Evolutionary conservation across 345 rosid species (phyloP), one percentile per base, ranked within the genome.

Genomic region (Hibiscus mutabilis): DNA sequence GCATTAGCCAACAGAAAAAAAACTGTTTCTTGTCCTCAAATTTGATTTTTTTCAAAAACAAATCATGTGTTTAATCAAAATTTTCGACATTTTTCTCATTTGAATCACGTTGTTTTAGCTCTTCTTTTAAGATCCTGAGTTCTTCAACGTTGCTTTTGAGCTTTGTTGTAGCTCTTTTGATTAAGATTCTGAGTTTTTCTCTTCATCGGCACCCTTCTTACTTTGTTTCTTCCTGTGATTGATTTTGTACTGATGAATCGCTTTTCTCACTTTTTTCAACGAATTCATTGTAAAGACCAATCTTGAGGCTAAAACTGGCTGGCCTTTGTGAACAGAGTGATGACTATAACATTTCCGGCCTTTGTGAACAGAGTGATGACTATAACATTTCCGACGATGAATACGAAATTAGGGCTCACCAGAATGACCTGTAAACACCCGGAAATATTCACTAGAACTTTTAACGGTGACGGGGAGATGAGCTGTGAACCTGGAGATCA

Each of bases 351-450:
- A n/a, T n/a, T n/a, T n/a, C 96, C 87, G 0, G 98, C 89, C 60
- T 82, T 91, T 4, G 80, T 86, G 11, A 92, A 89, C 58, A 96
- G 89, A 55, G 81, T 85, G 79, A 89, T 78, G 66, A 92, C 83
- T 66, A 96, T 92, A 19, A 68, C 82, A 80, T 96, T 96, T 12
- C 96, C 99, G 0, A 92, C 22, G 15, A 96, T 68, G 78, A 96
- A 96, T 51, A 92, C 85, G 42, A 96, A 92, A 24, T 85, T 80
- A 3, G 96, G 92, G 71, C 95, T 91, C 6, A 68, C 80, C 3
- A 92, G 81, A 72, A 78, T 60, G 65, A 75, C 68, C 8, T n/a
- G n/a, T n/a, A n/a, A n/a, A n/a, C n/a, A n/a, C n/a, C n/a, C n/a
- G n/a, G n/a, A n/a, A n/a, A n/a, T n/a, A n/a, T n/a, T n/a, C n/a